Evolutionary conservation across 768 basidiomycete species (phyloP).

Genomic region (Hemileccinum impolitum): DNA sequence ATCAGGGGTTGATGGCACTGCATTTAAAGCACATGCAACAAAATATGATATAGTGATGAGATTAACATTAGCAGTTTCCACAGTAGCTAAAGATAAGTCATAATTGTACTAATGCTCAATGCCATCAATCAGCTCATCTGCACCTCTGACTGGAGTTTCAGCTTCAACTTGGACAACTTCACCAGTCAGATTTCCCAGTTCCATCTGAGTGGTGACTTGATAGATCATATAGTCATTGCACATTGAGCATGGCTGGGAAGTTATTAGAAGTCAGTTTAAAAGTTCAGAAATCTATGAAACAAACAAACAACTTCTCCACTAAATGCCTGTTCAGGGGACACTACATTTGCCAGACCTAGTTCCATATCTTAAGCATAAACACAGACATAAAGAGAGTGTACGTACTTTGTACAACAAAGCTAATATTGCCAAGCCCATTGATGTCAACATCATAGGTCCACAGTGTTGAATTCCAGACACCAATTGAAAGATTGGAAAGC

Average conservation of each 20-base stretch:
- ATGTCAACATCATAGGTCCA: background rate
- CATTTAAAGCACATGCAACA: slow-evolving; percentile 4
- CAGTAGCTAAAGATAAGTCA: no score
- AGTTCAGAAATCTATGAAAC: no score
- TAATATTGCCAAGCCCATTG: slow-evolving; percentile 5
- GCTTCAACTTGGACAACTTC: background rate
- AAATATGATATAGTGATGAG: background rate
- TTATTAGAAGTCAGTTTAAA: no score
- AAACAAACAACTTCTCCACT: no score
- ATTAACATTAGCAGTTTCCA: no score
- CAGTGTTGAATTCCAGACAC: background rate
- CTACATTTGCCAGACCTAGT: no score
- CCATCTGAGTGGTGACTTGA: background rate
- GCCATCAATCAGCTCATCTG: background rate
- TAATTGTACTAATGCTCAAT: no score
- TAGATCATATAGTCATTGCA: background rate
- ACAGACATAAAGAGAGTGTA: background rate
- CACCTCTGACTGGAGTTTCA: background rate
- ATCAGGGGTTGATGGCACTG: background rate
- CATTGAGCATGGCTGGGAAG: background rate
- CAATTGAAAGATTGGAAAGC: slow-evolving; percentile 4
- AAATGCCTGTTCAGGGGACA: no score
- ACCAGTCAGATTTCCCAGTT: slow-evolving; percentile 1
- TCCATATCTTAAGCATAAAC: no score
- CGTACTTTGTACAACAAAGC: background rate